Conservation (phyloP, 345 rosid species). For the Brassica cretica region DNA sequence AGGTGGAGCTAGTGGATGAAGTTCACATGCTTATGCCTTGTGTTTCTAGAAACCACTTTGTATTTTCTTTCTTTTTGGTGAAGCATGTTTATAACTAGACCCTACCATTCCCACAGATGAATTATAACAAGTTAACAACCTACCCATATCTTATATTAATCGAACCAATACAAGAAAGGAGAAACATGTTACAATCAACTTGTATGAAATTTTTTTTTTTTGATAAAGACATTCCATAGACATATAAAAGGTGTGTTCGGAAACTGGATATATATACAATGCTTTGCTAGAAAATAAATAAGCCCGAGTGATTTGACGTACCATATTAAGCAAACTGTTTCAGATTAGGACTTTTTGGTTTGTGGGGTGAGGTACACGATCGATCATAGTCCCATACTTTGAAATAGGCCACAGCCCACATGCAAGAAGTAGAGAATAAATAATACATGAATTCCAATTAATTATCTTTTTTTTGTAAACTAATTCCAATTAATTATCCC, state of each 20-base stretch:
- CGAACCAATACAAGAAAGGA: conserved; percentile 20
- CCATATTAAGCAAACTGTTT: conserved; percentile 11
- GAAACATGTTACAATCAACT: conserved; percentile 23
- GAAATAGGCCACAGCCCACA: conserved; percentile 22
- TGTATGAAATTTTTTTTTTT: conserved; percentile 8
- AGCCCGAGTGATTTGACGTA: conserved; percentile 18
- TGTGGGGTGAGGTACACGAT: conserved; percentile 12
- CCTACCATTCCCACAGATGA: conserved; percentile 33
- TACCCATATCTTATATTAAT: conserved; percentile 29
- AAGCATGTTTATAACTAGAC: conserved; percentile 35
- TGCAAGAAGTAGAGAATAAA: conserved; percentile 20
- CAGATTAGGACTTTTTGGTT: not conserved
- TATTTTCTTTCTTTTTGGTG: conserved; percentile 23
- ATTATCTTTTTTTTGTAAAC: too few species aligned
- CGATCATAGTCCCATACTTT: conserved; percentile 13
- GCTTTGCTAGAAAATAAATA: not conserved
- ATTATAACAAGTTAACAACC: conserved; percentile 10
- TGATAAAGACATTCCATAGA: conserved; percentile 6
- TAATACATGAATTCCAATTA: not conserved
- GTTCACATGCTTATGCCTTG: conserved; percentile 72
- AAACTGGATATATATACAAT: not conserved
- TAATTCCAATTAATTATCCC: not conserved
- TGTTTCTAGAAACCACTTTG: conserved; percentile 40
- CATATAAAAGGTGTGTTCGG: not conserved
- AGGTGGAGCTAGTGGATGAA: conserved; percentile 53